These are phyloP conservation scores for Voacanga thouarsii DNA, from an alignment of 257 asterid species.

Conservation along the genomic window DNA sequence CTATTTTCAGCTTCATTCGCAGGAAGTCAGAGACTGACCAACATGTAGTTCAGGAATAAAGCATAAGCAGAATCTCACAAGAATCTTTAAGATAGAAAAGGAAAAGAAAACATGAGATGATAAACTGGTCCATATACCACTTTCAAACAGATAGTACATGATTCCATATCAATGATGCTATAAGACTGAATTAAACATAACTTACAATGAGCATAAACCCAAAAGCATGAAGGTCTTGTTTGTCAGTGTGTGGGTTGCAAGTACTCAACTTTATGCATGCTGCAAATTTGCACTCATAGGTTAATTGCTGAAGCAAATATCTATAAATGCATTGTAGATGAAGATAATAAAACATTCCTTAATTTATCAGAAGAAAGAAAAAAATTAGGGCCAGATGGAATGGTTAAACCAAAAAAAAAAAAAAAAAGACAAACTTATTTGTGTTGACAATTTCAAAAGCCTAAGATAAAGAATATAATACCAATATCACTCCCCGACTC, in stretches of 20 bases:
- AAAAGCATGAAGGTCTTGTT: slow-evolving; percentile 71
- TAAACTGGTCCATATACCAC: background rate
- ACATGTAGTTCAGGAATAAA: background rate
- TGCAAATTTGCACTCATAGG: slow-evolving; percentile 35
- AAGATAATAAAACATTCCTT: background rate
- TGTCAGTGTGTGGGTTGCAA: slow-evolving; percentile 61
- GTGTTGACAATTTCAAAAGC: background rate
- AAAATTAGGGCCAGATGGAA: background rate
- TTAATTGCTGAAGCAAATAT: slow-evolving; percentile 13
- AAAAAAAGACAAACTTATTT: background rate
- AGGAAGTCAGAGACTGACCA: background rate
- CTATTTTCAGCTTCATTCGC: background rate
- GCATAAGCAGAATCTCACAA: background rate
- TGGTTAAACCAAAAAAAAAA: background rate
- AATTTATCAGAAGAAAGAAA: background rate
- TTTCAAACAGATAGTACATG: background rate
- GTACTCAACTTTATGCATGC: slow-evolving; percentile 82
- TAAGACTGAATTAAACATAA: slow-evolving; percentile 19
- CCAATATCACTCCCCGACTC: background rate
- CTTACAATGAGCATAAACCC: slow-evolving; percentile 87
- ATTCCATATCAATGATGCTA: background rate
- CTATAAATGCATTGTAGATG: background rate
- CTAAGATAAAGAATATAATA: background rate
- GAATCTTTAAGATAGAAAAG: background rate
- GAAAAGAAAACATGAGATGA: background rate